Conservation (phyloP, 306 rosid genomes). For the Lagenaria siceraria region DNA sequence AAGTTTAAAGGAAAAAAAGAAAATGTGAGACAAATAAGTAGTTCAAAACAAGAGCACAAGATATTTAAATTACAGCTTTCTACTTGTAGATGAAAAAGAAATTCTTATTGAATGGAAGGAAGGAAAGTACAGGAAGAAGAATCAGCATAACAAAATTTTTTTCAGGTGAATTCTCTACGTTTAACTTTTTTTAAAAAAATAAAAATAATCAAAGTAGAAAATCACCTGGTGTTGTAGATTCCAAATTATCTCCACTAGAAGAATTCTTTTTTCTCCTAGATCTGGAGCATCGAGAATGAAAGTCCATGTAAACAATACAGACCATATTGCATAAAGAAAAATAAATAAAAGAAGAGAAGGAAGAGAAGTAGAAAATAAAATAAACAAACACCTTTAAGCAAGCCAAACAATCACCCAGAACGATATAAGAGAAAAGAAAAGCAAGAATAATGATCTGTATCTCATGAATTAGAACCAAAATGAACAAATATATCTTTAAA, state of each 20-base stretch:
- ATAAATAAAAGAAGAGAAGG: background rate
- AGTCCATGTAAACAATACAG: conserved; percentile 15
- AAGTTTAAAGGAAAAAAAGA: background rate
- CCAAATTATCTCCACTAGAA: conserved; percentile 72
- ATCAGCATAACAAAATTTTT: background rate
- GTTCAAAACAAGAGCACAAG: background rate
- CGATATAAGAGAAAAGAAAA: background rate
- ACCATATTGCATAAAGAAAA: background rate
- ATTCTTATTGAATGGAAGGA: background rate
- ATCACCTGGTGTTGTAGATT: conserved; percentile 64
- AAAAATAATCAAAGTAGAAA: conserved; percentile 3
- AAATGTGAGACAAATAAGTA: background rate
- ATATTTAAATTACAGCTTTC: background rate
- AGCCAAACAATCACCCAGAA: background rate
- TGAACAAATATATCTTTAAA: background rate
- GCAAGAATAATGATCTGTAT: background rate
- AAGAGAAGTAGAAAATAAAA: background rate
- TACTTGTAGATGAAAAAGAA: background rate
- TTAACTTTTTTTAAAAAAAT: background rate
- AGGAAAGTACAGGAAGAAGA: background rate
- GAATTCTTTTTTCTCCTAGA: conserved; percentile 91
- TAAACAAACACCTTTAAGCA: background rate
- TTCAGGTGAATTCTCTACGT: background rate
- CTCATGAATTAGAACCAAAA: background rate
- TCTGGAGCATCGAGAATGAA: conserved; percentile 34